phyloP scores from a whole-genome alignment of 225 moss, liverwort and hornwort genomes.

The Climacium dendroides region DNA sequence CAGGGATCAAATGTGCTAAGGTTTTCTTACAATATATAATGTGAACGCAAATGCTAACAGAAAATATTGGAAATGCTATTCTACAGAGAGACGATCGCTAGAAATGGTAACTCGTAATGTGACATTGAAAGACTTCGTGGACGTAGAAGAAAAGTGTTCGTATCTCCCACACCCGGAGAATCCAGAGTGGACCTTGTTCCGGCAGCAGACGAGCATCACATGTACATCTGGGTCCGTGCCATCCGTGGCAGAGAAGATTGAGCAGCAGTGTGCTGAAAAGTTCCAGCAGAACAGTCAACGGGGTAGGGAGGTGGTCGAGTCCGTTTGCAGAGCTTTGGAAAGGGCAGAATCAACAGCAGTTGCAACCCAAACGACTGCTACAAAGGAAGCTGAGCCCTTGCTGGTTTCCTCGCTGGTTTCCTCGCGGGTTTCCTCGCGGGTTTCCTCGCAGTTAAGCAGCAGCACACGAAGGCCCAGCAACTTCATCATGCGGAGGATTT shows the following conservation, averaged over 20 bases:
- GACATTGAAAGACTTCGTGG: conserved; percentile 55
- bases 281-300: conserved; percentile 59
- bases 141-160: conserved; percentile 64
- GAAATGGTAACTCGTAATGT: conserved; percentile 63
- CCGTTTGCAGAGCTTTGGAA: conserved; percentile 54
- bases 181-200: conserved; percentile 56
- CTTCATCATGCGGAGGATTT: conserved; percentile 39
- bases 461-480: conserved; percentile 16
- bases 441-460: conserved; percentile 21
- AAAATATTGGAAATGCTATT: neutral
- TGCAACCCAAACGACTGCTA: neutral
- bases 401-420: neutral
- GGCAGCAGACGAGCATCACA: conserved; percentile 58
- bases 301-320: conserved; percentile 65
- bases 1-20: neutral
- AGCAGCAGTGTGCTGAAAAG: conserved; percentile 63
- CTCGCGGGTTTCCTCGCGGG: neutral
- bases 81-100: conserved; percentile 27
- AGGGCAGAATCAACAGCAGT: conserved; percentile 3
- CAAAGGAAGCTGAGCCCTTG: conserved; percentile 2
- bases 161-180: conserved; percentile 60
- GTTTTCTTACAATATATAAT: neutral
- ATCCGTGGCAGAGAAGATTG: conserved; percentile 57
- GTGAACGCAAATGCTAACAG: neutral
- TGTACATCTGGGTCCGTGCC: conserved; percentile 44